These are phyloP conservation scores for Colletotrichum abscissum DNA, from an alignment of 2,329 filamentous ascomycete genomes.

Conservation along the genomic window DNA sequence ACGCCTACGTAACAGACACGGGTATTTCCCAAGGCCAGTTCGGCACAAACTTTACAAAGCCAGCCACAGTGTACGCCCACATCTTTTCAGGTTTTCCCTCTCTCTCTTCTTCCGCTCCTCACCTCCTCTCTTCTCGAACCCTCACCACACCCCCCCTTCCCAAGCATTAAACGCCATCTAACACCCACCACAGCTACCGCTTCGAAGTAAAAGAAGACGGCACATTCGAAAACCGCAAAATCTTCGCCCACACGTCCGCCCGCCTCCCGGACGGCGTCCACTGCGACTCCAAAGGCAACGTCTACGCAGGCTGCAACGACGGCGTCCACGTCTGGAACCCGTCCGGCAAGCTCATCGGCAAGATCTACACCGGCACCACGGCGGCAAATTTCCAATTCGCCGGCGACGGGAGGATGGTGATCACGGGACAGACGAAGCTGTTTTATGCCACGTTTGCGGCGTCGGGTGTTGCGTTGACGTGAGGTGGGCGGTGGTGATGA, in stretches of 20 bases:
- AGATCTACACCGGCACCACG: slow-evolving; percentile 62
- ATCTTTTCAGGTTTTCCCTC: no score
- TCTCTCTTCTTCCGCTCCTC: no score
- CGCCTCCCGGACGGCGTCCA: slow-evolving; percentile 72
- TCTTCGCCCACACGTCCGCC: slow-evolving; percentile 66
- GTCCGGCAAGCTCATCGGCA: slow-evolving; percentile 61
- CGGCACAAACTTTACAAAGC: slow-evolving; percentile 52
- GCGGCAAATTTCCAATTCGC: slow-evolving; percentile 60
- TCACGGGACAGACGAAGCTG: slow-evolving; percentile 48
- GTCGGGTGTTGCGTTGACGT: slow-evolving; percentile 13
- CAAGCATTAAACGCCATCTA: background rate
- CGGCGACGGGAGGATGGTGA: slow-evolving; percentile 48
- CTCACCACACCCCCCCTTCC: no score
- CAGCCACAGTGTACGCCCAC: slow-evolving; percentile 58
- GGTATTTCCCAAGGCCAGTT: slow-evolving; percentile 59
- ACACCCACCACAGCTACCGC: slow-evolving; percentile 50
- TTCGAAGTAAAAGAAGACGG: slow-evolving; percentile 58
- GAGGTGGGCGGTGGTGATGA: no score
- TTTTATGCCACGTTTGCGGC: slow-evolving; percentile 46
- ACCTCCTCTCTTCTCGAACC: no score
- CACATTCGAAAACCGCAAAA: slow-evolving; percentile 58
- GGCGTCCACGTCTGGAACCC: slow-evolving; percentile 61
- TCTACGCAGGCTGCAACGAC: slow-evolving; percentile 63
- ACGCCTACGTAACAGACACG: slow-evolving; percentile 68
- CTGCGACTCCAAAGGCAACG: slow-evolving; percentile 64